These are phyloP conservation scores for Purpureocillium lavendulum DNA, from an alignment of 2,329 filamentous ascomycete genomes.

Conservation along the genomic window DNA sequence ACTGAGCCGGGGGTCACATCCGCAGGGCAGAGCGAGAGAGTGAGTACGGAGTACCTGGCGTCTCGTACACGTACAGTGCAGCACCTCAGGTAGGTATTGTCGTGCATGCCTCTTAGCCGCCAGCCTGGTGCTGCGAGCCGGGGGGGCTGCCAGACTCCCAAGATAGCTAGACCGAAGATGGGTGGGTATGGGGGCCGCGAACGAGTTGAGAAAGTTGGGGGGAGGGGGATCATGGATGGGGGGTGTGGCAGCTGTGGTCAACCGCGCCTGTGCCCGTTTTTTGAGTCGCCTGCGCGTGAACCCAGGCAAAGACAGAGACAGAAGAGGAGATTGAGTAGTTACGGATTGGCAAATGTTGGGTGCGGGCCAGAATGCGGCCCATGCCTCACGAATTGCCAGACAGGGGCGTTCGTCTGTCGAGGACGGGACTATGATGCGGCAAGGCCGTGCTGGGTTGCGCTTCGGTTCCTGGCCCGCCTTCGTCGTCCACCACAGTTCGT, in stretches of 20 bases:
- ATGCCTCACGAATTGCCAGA: not conserved
- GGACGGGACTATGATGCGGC: too few species aligned
- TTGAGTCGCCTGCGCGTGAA: too few species aligned
- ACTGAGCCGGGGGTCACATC: too few species aligned
- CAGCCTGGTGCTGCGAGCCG: constrained; percentile 10
- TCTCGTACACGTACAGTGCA: too few species aligned
- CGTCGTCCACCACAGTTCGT: too few species aligned
- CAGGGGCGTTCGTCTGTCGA: not conserved
- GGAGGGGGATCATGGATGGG: not conserved
- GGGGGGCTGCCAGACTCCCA: not conserved
- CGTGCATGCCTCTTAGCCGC: constrained; percentile 22
- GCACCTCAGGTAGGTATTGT: constrained; percentile 11
- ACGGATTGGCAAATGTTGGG: not conserved
- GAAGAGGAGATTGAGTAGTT: not conserved
- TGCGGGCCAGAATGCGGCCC: not conserved
- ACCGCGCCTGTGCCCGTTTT: too few species aligned
- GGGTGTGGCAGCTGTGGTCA: not conserved
- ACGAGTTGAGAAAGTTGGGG: not conserved
- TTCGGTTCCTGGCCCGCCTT: too few species aligned
- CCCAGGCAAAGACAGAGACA: not conserved
- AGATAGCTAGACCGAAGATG: constrained; percentile 3
- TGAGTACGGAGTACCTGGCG: not conserved
- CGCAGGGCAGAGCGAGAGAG: constrained; percentile 1
- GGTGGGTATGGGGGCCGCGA: constrained; percentile 3
- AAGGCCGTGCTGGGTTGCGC: too few species aligned